phyloP scores from a whole-genome alignment of 192 early-diverging fungal genomes.

The Backusella circina region DNA sequence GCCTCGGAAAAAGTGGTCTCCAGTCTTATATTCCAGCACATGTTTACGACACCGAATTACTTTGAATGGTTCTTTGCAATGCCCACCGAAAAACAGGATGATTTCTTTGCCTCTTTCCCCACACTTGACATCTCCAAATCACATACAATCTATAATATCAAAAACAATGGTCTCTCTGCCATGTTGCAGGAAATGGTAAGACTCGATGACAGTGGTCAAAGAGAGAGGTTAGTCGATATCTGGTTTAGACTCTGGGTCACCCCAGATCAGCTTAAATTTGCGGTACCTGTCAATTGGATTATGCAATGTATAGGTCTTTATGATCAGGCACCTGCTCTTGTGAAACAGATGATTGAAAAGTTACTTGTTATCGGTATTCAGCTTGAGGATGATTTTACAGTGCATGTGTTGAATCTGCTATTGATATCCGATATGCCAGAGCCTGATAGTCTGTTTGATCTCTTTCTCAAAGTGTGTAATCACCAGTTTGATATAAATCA shows the following conservation, averaged over 20 bases:
- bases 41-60: background rate
- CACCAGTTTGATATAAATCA: background rate
- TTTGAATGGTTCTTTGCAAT: conserved; percentile 15
- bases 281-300: conserved; percentile 13
- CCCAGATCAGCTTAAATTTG: background rate
- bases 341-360: conserved; percentile 22
- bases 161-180: conserved; percentile 8
- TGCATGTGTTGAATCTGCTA: conserved; percentile 10
- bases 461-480: background rate
- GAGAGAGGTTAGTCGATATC: background rate
- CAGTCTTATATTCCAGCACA: background rate
- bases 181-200: conserved; percentile 18
- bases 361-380: conserved; percentile 8
- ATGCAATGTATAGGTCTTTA: conserved; percentile 21
- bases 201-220: background rate
- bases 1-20: background rate
- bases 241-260: conserved; percentile 12
- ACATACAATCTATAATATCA: background rate
- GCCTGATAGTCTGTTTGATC: conserved; percentile 9
- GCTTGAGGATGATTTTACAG: background rate
- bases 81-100: background rate
- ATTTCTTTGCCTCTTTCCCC: background rate
- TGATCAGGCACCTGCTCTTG: conserved; percentile 18
- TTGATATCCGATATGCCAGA: conserved; percentile 21
- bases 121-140: background rate